Percentiles rank a stretch among this genome's conserved stretches.
Evolutionary conservation across 768 basidiomycete species (phyloP).

Genomic region (Macrolepiota fuliginosa): DNA sequence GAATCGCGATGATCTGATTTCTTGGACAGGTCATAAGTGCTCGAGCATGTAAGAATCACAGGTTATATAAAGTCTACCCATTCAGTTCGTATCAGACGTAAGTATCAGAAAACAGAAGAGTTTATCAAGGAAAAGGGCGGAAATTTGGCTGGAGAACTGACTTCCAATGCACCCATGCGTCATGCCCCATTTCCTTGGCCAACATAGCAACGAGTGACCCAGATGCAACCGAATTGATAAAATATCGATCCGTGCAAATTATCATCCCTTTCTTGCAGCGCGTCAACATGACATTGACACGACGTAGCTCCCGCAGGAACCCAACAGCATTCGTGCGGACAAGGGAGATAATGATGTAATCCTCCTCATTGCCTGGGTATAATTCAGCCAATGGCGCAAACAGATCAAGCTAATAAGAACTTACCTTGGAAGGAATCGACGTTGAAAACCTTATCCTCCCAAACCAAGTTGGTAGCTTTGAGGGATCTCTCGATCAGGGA

Average conservation of each 20-base stretch:
- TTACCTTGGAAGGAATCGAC: slow-evolving; percentile 79
- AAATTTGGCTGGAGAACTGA: background rate
- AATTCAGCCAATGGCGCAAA: background rate
- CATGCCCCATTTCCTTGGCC: slow-evolving; percentile 21
- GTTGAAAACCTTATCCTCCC: slow-evolving; percentile 68
- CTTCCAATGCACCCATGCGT: slow-evolving; percentile 16
- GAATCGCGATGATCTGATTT: too few species aligned
- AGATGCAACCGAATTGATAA: slow-evolving; percentile 39
- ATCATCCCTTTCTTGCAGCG: slow-evolving; percentile 69
- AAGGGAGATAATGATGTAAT: slow-evolving; percentile 26
- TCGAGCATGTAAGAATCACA: too few species aligned
- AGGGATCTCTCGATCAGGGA: slow-evolving; percentile 47
- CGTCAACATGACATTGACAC: slow-evolving; percentile 76
- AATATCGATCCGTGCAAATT: slow-evolving; percentile 55
- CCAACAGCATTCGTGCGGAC: slow-evolving; percentile 31
- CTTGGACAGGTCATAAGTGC: too few species aligned
- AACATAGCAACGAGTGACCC: slow-evolving; percentile 32
- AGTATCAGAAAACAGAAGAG: too few species aligned
- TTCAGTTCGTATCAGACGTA: too few species aligned
- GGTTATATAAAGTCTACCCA: too few species aligned
- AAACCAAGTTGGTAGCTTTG: slow-evolving; percentile 41
- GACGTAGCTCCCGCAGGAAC: slow-evolving; percentile 53
- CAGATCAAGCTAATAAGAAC: background rate
- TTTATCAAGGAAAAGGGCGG: background rate
- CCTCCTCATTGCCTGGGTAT: slow-evolving; percentile 65